Percentiles rank a stretch among this genome's conserved stretches.
Conservation (phyloP, 164 flowering plant genomes). For the Sextonia rubra region DNA sequence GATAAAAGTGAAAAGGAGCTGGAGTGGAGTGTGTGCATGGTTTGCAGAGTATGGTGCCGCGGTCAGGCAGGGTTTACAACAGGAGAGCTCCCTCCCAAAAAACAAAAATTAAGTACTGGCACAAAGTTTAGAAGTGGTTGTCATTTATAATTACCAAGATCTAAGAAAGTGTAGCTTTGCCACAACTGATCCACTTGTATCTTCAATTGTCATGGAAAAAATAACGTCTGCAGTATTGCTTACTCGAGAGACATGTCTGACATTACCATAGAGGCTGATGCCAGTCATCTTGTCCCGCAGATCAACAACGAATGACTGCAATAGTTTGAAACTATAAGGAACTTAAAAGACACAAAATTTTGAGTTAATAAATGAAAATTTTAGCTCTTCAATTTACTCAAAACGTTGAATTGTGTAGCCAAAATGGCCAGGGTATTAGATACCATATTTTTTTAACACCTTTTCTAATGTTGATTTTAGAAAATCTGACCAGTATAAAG, state of each 20-base stretch:
- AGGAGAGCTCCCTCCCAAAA: no score
- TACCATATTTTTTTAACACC: neutral
- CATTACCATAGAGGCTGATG: conserved; percentile 76
- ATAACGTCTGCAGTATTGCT: conserved; percentile 26
- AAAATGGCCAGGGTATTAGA: neutral
- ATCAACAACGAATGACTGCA: conserved; percentile 80
- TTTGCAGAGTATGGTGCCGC: no score
- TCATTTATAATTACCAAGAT: conserved; percentile 47
- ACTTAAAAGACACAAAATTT: neutral
- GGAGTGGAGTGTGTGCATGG: no score
- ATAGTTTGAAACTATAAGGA: conserved; percentile 24
- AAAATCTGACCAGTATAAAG: neutral
- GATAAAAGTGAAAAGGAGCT: no score
- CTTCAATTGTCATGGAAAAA: conserved; percentile 60
- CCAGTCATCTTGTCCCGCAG: conserved; percentile 88
- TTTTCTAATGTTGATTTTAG: neutral
- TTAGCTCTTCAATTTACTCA: no score
- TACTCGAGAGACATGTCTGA: conserved; percentile 48
- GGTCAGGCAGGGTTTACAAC: no score
- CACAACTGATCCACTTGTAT: conserved; percentile 59
- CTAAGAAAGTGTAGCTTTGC: conserved; percentile 64
- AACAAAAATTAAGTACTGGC: neutral
- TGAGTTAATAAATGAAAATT: neutral
- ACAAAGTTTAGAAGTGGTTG: neutral
- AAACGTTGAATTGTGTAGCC: no score